A percentile compares a stretch with the other conserved stretches of the same genome.
phyloP scores from a whole-genome alignment of 495 filamentous ascomycete genomes.

The Lasiosphaeriaceae sp. region DNA sequence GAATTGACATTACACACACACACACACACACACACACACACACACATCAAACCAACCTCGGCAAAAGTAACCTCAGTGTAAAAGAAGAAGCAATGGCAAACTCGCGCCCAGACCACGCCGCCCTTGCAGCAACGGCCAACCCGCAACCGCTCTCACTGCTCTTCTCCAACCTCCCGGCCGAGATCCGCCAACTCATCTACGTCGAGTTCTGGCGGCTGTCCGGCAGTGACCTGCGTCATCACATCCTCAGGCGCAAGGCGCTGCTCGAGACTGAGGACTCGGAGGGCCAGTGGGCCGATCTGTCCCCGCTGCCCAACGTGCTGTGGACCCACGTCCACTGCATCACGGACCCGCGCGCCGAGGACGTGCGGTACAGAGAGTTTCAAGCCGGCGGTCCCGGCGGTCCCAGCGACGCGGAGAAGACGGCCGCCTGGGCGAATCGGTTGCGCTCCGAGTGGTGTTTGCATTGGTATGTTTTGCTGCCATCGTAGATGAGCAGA shows the following conservation, averaged over 20 bases:
- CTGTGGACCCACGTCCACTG: neutral
- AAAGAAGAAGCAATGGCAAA: too few relatives aligned
- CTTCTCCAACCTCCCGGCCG: constrained; percentile 23
- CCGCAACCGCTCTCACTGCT: constrained; percentile 20
- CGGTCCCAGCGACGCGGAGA: neutral
- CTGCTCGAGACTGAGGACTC: neutral
- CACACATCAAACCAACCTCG: neutral
- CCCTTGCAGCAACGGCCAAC: constrained; percentile 3
- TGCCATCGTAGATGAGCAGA: neutral
- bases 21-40: too few relatives aligned
- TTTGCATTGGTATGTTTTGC: constrained; percentile 14
- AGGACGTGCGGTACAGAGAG: neutral
- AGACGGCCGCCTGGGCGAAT: constrained; percentile 4
- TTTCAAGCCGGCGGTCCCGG: neutral
- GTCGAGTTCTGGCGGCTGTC: constrained; percentile 13
- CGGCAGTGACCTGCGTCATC: constrained; percentile 5
- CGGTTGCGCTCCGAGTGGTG: constrained; percentile 24
- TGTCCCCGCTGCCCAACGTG: neutral
- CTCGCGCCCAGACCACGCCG: too few relatives aligned
- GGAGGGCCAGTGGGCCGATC: neutral
- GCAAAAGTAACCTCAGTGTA: too few relatives aligned
- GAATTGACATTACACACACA: too few relatives aligned
- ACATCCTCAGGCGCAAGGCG: constrained; percentile 3
- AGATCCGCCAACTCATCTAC: constrained; percentile 29
- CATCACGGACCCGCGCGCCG: neutral